These are phyloP conservation scores for Clarireedia sp. DNA, from an alignment of 2,329 filamentous ascomycete species.

Conservation along the genomic window DNA sequence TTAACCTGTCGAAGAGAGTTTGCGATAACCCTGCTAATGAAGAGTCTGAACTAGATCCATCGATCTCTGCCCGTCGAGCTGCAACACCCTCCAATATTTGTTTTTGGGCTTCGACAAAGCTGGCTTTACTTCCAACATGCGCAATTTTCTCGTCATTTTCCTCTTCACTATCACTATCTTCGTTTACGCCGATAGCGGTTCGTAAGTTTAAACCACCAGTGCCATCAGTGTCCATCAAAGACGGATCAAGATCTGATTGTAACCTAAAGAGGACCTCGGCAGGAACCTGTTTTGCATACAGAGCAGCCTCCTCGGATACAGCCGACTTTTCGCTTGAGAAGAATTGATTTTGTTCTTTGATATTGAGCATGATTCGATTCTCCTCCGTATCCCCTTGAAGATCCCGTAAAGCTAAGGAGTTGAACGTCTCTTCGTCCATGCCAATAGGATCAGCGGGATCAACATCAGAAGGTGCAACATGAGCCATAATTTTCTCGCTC, in stretches of 20 bases:
- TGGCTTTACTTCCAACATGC: slow-evolving; percentile 62
- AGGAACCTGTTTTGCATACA: slow-evolving; percentile 63
- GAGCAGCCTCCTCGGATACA: slow-evolving; percentile 31
- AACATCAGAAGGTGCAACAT: slow-evolving; percentile 72
- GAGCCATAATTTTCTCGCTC: slow-evolving; percentile 87
- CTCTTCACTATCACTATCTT: slow-evolving; percentile 62
- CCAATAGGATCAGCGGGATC: slow-evolving; percentile 57
- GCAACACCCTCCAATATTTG: slow-evolving; percentile 59
- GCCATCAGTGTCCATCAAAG: slow-evolving; percentile 38
- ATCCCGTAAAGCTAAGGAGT: slow-evolving; percentile 70
- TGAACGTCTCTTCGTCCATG: slow-evolving; percentile 65
- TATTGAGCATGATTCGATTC: slow-evolving; percentile 72
- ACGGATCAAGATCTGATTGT: slow-evolving; percentile 48
- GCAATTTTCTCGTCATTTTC: slow-evolving; percentile 44
- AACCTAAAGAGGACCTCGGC: slow-evolving; percentile 58
- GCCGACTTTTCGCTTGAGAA: slow-evolving; percentile 53
- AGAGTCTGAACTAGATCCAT: slow-evolving; percentile 32
- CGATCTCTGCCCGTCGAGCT: slow-evolving; percentile 52
- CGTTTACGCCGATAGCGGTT: slow-evolving; percentile 57
- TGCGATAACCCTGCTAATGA: slow-evolving; percentile 37
- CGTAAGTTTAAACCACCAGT: slow-evolving; percentile 52
- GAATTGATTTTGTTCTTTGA: slow-evolving; percentile 80
- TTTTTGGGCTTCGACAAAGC: slow-evolving; percentile 54
- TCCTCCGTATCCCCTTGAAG: slow-evolving; percentile 67
- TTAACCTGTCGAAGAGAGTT: slow-evolving; percentile 52